Evolutionary conservation across 2,329 filamentous ascomycete genomes (phyloP).

Genomic region (Paecilomyces variotii): DNA sequence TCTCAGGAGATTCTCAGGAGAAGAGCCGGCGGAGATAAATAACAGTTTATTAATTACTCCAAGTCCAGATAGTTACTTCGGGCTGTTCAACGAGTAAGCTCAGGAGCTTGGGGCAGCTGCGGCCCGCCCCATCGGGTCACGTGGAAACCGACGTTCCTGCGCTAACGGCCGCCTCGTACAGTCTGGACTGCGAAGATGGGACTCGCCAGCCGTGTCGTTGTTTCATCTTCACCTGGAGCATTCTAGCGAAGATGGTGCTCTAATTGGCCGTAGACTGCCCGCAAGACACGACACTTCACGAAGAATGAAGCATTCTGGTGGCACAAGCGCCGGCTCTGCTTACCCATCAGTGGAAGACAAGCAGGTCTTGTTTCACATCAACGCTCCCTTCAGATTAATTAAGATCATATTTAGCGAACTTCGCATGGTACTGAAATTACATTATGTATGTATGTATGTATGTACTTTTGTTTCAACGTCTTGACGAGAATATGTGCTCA

Average conservation of each 20-base stretch:
- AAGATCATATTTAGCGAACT: background rate
- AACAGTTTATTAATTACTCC: background rate
- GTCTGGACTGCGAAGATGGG: background rate
- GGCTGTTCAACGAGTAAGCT: background rate
- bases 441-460: background rate
- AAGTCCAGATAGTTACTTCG: background rate
- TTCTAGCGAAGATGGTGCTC: background rate
- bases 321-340: background rate
- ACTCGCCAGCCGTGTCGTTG: background rate
- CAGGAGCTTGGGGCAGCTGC: background rate
- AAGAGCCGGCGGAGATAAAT: background rate
- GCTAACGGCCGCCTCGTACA: background rate
- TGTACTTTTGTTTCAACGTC: background rate
- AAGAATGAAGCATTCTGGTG: background rate
- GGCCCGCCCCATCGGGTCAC: constrained; percentile 1
- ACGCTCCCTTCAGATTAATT: background rate
- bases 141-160: constrained; percentile 3
- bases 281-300: background rate
- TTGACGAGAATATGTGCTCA: background rate
- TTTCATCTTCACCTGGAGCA: background rate
- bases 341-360: background rate
- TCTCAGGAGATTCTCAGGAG: background rate
- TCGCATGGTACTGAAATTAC: background rate
- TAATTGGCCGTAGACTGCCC: background rate
- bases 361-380: background rate